phyloP scores from a whole-genome alignment of 352 stramenopile genomes.

The Globisporangium alternatum region DNA sequence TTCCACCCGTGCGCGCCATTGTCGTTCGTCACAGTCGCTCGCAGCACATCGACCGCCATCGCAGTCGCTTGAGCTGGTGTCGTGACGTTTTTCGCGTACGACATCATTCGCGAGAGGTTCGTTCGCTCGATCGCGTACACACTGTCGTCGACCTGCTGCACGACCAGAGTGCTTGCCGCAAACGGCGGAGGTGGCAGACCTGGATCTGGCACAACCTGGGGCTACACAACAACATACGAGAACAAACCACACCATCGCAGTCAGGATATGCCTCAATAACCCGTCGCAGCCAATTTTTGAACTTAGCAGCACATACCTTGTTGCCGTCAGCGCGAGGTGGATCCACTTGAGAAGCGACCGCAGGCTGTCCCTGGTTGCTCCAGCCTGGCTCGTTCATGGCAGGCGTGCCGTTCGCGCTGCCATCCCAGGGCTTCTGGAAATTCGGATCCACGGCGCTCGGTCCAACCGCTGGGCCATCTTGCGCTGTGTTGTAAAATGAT shows the following conservation, averaged over 20 bases:
- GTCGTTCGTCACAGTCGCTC: conserved; percentile 40
- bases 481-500: conserved; percentile 56
- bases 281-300: not conserved
- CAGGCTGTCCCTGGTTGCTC: conserved; percentile 22
- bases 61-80: conserved; percentile 59
- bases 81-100: conserved; percentile 61
- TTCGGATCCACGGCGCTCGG: conserved; percentile 32
- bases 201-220: conserved; percentile 24
- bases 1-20: conserved; percentile 62
- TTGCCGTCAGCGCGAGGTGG: conserved; percentile 7
- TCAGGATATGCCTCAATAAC: not conserved
- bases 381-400: conserved; percentile 22
- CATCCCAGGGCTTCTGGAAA: conserved; percentile 41
- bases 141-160: conserved; percentile 62
- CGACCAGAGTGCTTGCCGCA: conserved; percentile 48
- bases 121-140: conserved; percentile 49
- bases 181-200: conserved; percentile 57
- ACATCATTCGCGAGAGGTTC: conserved; percentile 40
- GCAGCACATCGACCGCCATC: conserved; percentile 68
- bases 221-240: not conserved
- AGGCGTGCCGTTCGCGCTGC: not conserved
- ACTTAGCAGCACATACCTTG: conserved; percentile 4
- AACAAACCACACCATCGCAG: not conserved
- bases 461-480: conserved; percentile 38
- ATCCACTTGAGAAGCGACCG: not conserved